Base-by-base conservation (phyloP, 768 basidiomycete species). In the Leccinum olivaceopallidum region DNA sequence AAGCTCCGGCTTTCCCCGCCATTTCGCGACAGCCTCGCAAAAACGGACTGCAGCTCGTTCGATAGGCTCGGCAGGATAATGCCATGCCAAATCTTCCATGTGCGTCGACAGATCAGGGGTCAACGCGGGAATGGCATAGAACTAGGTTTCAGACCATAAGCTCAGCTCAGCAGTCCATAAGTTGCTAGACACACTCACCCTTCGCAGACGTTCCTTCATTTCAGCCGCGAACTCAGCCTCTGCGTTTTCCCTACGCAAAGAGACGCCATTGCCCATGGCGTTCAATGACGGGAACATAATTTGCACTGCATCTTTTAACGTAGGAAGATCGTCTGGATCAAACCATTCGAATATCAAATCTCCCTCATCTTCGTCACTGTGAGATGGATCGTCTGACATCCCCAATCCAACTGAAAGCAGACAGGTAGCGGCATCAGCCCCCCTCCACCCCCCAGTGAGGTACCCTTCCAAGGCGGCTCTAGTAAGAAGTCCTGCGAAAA, bases 381-480 rank as follows among this genome's bases (percentile, higher is more conserved):
- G 71, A 26, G 60, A 60, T 34, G 47, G 36, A 32, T 69, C 61
- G 3, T 72, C 69, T 30, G 71, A 71, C 22, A 81, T 73, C 8
- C 85, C 84, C 49, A 89, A 73, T 2, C 92, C 93, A 24, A 94
- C 82, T 2, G 87, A 85, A 53, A 94, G 74, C 58, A 95, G 73
- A 60, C 88, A 84, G 66, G 91, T 87, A 10, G 86, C 81, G 6
- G 87, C 85, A 42, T 85, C 82, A 1, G 83, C 75, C 1, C 93
- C 92, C 30, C 80, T 81, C 93, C 93, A 95, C 0, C 89, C 88
- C 10, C 85, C 88, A 2, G 85, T 86, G 50, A 94, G 79, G 69
- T 94, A 95, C 0, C 93, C 93, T 68, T 95, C 92, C 55, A 95
- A 74, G 20, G 86, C 89, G 0, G 91, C 91, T n/a, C 92, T 83